These are phyloP conservation scores for Dorcoceras hygrometricum DNA, from an alignment of 257 asterid genomes.

Conservation along the genomic window DNA sequence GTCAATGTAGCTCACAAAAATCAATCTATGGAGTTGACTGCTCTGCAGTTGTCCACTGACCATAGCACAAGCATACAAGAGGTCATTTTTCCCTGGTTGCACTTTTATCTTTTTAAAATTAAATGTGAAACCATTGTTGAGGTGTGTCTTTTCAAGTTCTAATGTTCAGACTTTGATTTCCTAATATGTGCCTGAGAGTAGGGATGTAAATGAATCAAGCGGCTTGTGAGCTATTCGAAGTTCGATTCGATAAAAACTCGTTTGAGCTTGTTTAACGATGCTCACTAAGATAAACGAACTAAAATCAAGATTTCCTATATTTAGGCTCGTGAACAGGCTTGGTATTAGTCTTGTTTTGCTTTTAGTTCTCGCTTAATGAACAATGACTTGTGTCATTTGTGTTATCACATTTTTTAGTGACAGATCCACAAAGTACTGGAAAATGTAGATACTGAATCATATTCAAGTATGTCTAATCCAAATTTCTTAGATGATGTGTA, in stretches of 20 bases:
- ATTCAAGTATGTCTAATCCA: not conserved
- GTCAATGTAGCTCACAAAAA: constrained; percentile 49
- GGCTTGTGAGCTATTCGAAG: constrained; percentile 12
- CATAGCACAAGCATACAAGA: constrained; percentile 96
- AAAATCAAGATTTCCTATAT: too few species aligned
- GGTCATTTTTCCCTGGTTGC: constrained; percentile 40
- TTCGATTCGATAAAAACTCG: too few species aligned
- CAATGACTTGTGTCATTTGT: too few species aligned
- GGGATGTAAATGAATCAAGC: too few species aligned
- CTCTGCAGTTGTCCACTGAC: constrained; percentile 90
- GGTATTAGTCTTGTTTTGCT: too few species aligned
- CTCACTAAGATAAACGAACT: too few species aligned
- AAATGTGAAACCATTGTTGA: constrained; percentile 17
- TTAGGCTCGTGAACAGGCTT: too few species aligned
- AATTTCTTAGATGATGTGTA: not conserved
- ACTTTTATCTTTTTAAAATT: constrained; percentile 9
- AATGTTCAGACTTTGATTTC: constrained; percentile 12
- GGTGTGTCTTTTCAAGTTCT: not conserved
- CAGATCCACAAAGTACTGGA: not conserved
- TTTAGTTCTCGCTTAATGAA: too few species aligned
- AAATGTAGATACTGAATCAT: not conserved
- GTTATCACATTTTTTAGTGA: not conserved
- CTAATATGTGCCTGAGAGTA: not conserved
- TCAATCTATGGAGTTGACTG: constrained; percentile 51
- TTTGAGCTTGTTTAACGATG: too few species aligned